Conservation (phyloP, 1,284 basidiomycete genomes). For the Pterulicium gracile region DNA sequence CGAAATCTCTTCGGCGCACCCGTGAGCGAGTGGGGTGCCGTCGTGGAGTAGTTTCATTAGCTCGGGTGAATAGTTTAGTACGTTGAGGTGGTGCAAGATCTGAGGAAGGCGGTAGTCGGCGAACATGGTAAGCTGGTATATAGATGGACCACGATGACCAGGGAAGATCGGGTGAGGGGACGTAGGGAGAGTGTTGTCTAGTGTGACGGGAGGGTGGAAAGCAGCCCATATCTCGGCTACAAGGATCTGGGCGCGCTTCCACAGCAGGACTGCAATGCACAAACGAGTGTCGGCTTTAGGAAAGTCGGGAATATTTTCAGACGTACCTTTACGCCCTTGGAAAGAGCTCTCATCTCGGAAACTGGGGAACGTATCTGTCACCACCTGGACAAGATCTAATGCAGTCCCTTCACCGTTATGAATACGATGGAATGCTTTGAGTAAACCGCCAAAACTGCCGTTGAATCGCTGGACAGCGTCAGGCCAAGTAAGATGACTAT, state of each 20-base stretch:
- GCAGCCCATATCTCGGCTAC: slow-evolving; percentile 81
- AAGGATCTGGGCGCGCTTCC: slow-evolving; percentile 80
- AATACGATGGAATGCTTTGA: slow-evolving; percentile 46
- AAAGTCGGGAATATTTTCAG: slow-evolving; percentile 1
- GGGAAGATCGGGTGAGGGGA: slow-evolving; percentile 61
- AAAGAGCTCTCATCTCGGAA: slow-evolving; percentile 62
- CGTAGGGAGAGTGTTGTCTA: too few species aligned
- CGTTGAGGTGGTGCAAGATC: slow-evolving; percentile 68
- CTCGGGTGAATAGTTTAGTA: slow-evolving; percentile 53
- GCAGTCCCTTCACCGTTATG: slow-evolving; percentile 47
- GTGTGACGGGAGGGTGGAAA: slow-evolving; percentile 45
- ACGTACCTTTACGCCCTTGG: slow-evolving; percentile 45
- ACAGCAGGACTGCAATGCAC: slow-evolving; percentile 55
- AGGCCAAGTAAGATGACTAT: neutral
- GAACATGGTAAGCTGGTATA: slow-evolving; percentile 73
- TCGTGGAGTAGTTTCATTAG: slow-evolving; percentile 37
- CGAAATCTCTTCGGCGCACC: slow-evolving; percentile 57
- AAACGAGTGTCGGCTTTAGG: too few species aligned
- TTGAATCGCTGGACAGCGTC: slow-evolving; percentile 48
- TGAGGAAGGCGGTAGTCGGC: slow-evolving; percentile 83
- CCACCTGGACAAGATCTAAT: slow-evolving; percentile 60
- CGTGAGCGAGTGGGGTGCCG: slow-evolving; percentile 34
- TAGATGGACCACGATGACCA: slow-evolving; percentile 36
- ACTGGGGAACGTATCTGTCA: slow-evolving; percentile 59
- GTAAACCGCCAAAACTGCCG: slow-evolving; percentile 60